Percentiles rank a stretch among this genome's conserved stretches.
phyloP scores from a whole-genome alignment of 2,329 filamentous ascomycete genomes.

The Fusarium sp. region DNA sequence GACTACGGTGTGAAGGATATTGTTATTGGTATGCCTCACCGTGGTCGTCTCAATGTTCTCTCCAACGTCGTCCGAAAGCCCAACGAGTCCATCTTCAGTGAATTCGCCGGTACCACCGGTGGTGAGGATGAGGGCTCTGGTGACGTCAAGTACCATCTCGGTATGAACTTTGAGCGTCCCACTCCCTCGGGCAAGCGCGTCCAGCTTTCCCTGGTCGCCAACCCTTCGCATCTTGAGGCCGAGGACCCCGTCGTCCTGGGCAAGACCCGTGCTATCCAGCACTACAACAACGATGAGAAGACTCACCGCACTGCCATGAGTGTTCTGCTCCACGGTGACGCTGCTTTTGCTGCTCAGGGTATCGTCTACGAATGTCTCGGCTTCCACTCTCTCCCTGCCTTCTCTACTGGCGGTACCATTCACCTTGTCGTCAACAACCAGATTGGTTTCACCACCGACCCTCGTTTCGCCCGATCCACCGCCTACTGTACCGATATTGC shows the following conservation, averaged over 20 bases:
- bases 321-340: constrained; percentile 96
- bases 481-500: constrained; percentile 99
- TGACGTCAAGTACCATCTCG: constrained; percentile 99
- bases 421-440: constrained; percentile 99
- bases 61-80: constrained; percentile 99
- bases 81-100: constrained; percentile 99
- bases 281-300: constrained; percentile 98
- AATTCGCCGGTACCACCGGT: constrained; percentile 91
- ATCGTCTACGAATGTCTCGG: constrained; percentile 99
- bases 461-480: constrained; percentile 95
- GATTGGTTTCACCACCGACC: constrained; percentile 99
- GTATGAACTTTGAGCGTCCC: constrained; percentile 99
- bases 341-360: constrained; percentile 95
- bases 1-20: constrained; percentile 99
- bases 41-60: constrained; percentile 96
- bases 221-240: constrained; percentile 97
- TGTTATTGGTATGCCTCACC: constrained; percentile 99
- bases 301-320: constrained; percentile 93
- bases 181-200: constrained; percentile 99
- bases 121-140: constrained; percentile 96
- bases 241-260: constrained; percentile 98
- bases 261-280: constrained; percentile 97
- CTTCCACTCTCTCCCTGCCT: constrained; percentile 94
- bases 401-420: constrained; percentile 97
- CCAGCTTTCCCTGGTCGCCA: constrained; percentile 98